Evolutionary conservation across 805 yeast genomes (phyloP).

Genomic region (Teunomyces kruisii): DNA sequence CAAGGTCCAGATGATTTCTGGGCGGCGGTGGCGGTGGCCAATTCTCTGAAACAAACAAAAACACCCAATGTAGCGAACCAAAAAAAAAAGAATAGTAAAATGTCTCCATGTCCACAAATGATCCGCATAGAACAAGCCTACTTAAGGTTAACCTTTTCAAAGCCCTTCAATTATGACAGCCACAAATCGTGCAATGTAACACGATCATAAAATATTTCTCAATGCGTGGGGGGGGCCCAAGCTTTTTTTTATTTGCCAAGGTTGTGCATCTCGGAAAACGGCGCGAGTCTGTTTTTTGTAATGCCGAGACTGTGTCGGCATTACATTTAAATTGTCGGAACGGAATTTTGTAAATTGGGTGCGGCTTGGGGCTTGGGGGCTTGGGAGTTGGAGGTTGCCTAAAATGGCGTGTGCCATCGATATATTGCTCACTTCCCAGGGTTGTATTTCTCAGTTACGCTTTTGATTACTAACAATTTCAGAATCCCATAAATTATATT

Average conservation of each 20-base stretch:
- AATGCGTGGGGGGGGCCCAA: neutral
- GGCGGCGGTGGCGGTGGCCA: neutral
- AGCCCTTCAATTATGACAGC: neutral
- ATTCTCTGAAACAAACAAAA: neutral
- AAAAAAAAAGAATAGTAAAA: no score
- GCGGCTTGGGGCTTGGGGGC: neutral
- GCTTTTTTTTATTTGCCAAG: conserved; percentile 3
- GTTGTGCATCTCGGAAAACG: conserved; percentile 2
- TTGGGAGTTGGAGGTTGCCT: no score
- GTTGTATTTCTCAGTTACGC: neutral
- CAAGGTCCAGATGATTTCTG: neutral
- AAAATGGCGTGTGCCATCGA: no score
- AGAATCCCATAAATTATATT: conserved; percentile 1
- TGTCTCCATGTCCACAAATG: no score
- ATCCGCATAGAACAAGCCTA: no score
- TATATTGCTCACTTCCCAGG: no score
- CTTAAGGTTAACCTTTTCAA: no score
- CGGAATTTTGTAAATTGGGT: neutral
- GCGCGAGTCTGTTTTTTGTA: neutral
- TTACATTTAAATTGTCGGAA: neutral
- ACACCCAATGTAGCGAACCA: no score
- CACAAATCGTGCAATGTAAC: neutral
- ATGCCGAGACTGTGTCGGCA: neutral
- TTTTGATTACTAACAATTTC: neutral
- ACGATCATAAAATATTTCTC: neutral